Base-by-base conservation (phyloP, 176 grass and related monocot species). In the Triticum timopheevii region DNA sequence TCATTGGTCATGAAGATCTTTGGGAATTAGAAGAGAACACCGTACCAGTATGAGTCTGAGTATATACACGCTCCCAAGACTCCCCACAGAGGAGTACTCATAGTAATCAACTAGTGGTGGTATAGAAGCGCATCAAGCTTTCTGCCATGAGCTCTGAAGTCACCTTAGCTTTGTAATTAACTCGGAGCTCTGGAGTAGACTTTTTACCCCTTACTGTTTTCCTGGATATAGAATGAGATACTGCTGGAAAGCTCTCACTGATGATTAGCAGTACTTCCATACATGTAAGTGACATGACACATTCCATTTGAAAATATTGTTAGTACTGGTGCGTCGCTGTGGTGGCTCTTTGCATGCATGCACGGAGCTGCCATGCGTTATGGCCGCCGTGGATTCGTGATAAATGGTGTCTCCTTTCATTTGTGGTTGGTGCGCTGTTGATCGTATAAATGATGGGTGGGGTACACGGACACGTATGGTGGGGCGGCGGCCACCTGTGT, bases 391-490 rank as follows among this genome's bases (percentile, higher is more conserved):
- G 38, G 65, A 72, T 79, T 54, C 45, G 73, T 76, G 73, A 76
- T 76, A 73, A 84, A 89, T 81, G 77, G 68, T 81, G 82, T 69
- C 40, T 13, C 58, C 78, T 20, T 56, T 47, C 27, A 49, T 73
- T 59, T 69, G 52, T 61, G 77, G 76, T 25, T 65, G 61, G 67
- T 7, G 24, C 66, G 31, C 13, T 64, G 10, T 68, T 56, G 36
- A 44, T 76, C 45, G 2, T 44, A 24, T 68, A 81, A 61, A 81
- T 81, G 76, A 8, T 12, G 15, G 40, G 40, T 74, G 67, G 58
- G 39, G 16, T 52, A 54, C 56, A 69, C 13, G 56, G 31, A 42
- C 28, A 64, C 17, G 80, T 9, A 61, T 61, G 31, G 45, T 78
- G 65, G 79, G 42, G 25, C 72, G 72, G 24, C 52, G 61, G 13